Percentiles rank a stretch among this genome's conserved stretches.
These are phyloP conservation scores for Boletus huronensis DNA, from an alignment of 768 basidiomycete species.

Conservation along the genomic window DNA sequence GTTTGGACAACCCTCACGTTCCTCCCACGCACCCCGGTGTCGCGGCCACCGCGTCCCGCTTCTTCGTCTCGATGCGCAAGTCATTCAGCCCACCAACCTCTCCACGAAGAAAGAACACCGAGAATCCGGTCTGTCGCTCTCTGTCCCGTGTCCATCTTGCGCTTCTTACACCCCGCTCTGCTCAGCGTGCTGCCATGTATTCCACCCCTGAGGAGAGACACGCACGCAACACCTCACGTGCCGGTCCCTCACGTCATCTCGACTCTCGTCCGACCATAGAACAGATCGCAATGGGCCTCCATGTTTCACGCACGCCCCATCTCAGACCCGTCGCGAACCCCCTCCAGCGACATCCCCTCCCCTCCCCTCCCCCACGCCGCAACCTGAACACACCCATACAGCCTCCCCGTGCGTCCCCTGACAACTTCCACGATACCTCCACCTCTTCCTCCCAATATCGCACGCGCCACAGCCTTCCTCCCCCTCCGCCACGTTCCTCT, in stretches of 20 bases:
- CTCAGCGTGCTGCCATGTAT: conserved; percentile 36
- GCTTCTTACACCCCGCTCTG: conserved; percentile 6
- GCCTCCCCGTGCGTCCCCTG: conserved; percentile 15
- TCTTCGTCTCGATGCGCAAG: conserved; percentile 31
- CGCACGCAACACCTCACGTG: conserved; percentile 30
- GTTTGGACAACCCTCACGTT: neutral
- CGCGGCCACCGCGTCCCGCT: conserved; percentile 25
- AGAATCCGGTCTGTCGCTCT: conserved; percentile 16
- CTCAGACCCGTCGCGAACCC: conserved; percentile 40
- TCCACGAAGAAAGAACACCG: conserved; percentile 20
- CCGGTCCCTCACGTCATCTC: conserved; percentile 36
- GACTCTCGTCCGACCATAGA: conserved; percentile 61
- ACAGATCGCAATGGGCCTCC: conserved; percentile 80
- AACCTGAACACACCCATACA: conserved; percentile 28
- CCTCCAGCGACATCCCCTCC: conserved; percentile 18
- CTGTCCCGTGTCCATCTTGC: neutral
- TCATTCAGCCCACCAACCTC: conserved; percentile 23
- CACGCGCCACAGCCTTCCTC: conserved; percentile 38
- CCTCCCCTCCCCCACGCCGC: conserved; percentile 16
- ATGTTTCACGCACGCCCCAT: conserved; percentile 74
- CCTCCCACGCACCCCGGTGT: conserved; percentile 8
- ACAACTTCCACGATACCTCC: conserved; percentile 24
- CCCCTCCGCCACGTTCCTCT: conserved; percentile 61
- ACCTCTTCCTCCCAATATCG: conserved; percentile 21
- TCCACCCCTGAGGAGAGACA: conserved; percentile 42